A percentile compares a stretch with the other conserved stretches of the same genome.
Evolutionary conservation across 139 green algal genomes (phyloP).

Genomic region (Closterium sp.): DNA sequence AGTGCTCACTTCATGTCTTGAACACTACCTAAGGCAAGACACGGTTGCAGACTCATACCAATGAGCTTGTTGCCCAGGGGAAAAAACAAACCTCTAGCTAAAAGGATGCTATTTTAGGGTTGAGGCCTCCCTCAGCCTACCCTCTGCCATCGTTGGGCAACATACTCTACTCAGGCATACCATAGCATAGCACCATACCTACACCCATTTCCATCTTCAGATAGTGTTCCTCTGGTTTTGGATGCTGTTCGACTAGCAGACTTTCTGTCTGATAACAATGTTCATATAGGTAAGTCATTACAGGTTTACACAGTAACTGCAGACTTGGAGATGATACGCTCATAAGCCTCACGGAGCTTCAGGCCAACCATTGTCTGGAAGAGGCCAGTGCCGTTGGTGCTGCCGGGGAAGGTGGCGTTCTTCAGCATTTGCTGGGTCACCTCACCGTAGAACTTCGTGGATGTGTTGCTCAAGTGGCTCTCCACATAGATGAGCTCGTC

Average conservation of each 20-base stretch:
- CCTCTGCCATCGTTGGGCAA: no score
- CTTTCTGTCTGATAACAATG: neutral
- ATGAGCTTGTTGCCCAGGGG: no score
- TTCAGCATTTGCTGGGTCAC: constrained; percentile 99
- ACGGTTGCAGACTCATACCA: no score
- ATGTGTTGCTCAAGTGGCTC: constrained; percentile 95
- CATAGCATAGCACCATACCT: no score
- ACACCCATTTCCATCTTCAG: no score
- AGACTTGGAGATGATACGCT: constrained; percentile 83
- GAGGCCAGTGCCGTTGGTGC: constrained; percentile 98
- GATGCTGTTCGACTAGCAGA: neutral
- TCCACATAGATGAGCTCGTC: constrained; percentile 99
- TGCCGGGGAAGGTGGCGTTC: constrained; percentile 93
- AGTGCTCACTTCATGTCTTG: no score
- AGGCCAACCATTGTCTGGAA: constrained; percentile 97
- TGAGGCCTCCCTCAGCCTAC: no score
- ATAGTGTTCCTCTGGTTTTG: no score
- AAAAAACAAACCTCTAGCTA: no score
- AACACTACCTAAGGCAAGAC: no score
- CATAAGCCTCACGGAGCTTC: constrained; percentile 97
- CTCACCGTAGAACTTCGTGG: constrained; percentile 97
- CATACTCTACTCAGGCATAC: no score
- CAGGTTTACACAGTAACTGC: constrained; percentile 49
- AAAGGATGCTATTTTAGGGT: no score
- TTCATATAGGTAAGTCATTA: neutral